Evolutionary conservation across 768 basidiomycete species (phyloP), one percentile per base, ranked within the genome.

Genomic region (Steccherinum ochraceum): DNA sequence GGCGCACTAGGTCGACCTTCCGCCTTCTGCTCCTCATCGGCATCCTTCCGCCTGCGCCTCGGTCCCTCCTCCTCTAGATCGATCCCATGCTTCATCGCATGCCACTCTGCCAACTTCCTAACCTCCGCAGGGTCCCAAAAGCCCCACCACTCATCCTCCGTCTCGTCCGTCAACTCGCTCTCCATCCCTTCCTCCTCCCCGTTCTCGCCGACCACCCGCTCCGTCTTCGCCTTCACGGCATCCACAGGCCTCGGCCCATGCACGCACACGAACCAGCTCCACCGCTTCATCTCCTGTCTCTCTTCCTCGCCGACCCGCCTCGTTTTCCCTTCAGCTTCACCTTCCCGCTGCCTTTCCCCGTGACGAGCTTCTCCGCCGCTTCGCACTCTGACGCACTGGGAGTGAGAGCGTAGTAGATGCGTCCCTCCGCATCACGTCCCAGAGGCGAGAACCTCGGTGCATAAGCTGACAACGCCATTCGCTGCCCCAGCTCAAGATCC

Each of bases 191-290:
- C 77, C 2, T 59, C 67, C 11, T 69, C 69, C 3, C 75, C 74
- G 19, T 56, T 56, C 7, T 55, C 52, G 7, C 69, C n/a, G n/a
- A 39, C 64, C 4, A 65, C 56, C 19, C 52, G 45, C 7, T 51
- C 46, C 23, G 54, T 56, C 51, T 59, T 59, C 45, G 58, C 64
- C 42, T 57, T 58, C 1, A 49, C 46, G 7, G 60, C 64, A 13
- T 53, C 59, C 18, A 62, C 55, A 0, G 81, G 79, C 53, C 68
- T 75, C 64, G 66, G 77, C 1, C 88, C 88, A 77, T 80, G 86
- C 1, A 89, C 84, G 3, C 77, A 80, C n/a, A 92, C 59, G 62
- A 87, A 85, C 84, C 84, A 89, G 1, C 80, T 72, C 88, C 89
- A 92, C 25, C 77, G 73, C 52, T 64, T 74, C 63, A 84, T 64